Conservation (phyloP, 2,329 filamentous ascomycete species). For the Thyridium curvatum region DNA sequence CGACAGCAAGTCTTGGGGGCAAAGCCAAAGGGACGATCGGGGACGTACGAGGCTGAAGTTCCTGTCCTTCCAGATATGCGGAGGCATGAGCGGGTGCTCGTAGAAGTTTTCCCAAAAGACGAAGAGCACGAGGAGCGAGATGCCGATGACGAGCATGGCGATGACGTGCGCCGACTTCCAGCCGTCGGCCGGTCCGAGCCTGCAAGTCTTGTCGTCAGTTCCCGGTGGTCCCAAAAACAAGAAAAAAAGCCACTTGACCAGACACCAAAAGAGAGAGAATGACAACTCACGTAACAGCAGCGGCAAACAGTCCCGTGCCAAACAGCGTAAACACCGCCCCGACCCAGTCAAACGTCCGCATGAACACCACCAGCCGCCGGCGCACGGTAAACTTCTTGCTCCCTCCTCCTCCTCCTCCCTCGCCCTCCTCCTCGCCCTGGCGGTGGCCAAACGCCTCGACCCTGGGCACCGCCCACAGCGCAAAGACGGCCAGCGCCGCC, state of each 20-base stretch:
- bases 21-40: constrained; percentile 2
- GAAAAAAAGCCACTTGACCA: too few species aligned
- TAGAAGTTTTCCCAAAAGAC: constrained; percentile 55
- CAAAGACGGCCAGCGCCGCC: constrained; percentile 49
- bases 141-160: constrained; percentile 52
- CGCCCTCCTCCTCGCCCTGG: too few species aligned
- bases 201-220: constrained; percentile 27
- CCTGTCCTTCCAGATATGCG: constrained; percentile 50
- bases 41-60: constrained; percentile 57
- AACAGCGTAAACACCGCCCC: constrained; percentile 55
- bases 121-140: constrained; percentile 49
- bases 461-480: constrained; percentile 55
- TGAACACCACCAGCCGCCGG: constrained; percentile 27
- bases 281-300: constrained; percentile 47
- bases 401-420: too few species aligned
- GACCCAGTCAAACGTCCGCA: constrained; percentile 54
- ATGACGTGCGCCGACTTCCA: constrained; percentile 60
- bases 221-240: too few species aligned
- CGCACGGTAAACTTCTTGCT: constrained; percentile 21
- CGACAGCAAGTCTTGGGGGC: background rate
- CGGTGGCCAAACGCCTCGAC: constrained; percentile 35
- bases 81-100: constrained; percentile 43
- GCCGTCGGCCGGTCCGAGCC: constrained; percentile 50
- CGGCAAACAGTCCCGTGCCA: constrained; percentile 61
- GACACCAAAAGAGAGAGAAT: constrained; percentile 4